These are phyloP conservation scores for Cnidoscolus chayamansa DNA, from an alignment of 441 rosid species.

Conservation along the genomic window DNA sequence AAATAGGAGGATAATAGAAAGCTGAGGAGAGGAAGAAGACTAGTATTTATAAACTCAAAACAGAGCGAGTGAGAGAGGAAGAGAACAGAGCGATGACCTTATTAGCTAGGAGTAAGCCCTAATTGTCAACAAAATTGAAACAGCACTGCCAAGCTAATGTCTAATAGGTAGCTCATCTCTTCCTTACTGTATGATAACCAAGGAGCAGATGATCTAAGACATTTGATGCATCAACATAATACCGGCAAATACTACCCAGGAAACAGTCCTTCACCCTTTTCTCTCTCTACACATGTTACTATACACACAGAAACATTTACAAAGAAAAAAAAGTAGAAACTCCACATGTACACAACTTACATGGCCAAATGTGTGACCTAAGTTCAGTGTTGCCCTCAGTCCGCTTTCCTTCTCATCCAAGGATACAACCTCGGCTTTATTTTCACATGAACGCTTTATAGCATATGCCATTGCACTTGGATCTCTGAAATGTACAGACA, in stretches of 20 bases:
- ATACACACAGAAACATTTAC: background rate
- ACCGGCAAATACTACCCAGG: background rate
- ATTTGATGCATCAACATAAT: background rate
- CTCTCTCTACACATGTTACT: background rate
- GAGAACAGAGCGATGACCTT: background rate
- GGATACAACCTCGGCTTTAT: constrained; percentile 95
- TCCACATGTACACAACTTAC: constrained; percentile 42
- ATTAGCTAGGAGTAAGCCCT: background rate
- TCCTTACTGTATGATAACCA: background rate
- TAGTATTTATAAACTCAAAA: background rate
- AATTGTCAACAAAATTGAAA: background rate
- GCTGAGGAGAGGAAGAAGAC: background rate
- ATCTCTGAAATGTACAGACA: constrained; percentile 49
- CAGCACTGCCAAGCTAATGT: background rate
- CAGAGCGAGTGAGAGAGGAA: background rate
- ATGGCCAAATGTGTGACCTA: constrained; percentile 99
- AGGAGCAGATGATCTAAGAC: background rate
- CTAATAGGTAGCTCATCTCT: background rate
- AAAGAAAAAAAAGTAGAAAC: background rate
- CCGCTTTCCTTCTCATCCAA: constrained; percentile 97
- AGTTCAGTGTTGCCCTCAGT: constrained; percentile 79
- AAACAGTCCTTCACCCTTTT: background rate
- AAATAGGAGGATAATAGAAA: background rate
- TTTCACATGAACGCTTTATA: constrained; percentile 91
- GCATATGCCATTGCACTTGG: constrained; percentile 86